Conservation (phyloP, 768 basidiomycete species). For the Pisolithus marmoratus region DNA sequence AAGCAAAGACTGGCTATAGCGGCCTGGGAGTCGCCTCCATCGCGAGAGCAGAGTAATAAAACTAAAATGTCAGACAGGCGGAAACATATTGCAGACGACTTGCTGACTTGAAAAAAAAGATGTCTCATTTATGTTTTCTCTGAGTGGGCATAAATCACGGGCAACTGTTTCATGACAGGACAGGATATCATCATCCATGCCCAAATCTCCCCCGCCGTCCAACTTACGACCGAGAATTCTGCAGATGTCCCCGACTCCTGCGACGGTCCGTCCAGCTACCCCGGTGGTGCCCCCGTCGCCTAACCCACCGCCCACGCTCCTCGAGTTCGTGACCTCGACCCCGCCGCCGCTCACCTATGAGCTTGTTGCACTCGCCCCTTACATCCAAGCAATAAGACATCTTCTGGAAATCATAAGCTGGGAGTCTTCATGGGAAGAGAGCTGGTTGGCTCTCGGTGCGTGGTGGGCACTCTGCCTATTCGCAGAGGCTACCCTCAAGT, state of each 20-base stretch:
- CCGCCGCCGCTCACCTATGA: constrained; percentile 57
- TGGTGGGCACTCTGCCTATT: constrained; percentile 82
- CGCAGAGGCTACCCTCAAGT: constrained; percentile 46
- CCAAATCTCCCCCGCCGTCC: background rate
- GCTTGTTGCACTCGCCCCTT: constrained; percentile 57
- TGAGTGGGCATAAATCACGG: background rate
- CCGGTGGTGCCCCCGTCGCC: constrained; percentile 1
- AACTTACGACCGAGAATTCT: constrained; percentile 10
- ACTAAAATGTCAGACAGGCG: too few species aligned
- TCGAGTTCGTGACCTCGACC: constrained; percentile 52
- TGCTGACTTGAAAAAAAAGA: too few species aligned
- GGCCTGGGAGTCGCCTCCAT: background rate
- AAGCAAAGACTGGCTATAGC: constrained; percentile 18
- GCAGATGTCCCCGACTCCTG: constrained; percentile 6
- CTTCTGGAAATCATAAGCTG: constrained; percentile 50
- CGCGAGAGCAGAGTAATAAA: too few species aligned
- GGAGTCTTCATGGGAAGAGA: constrained; percentile 51
- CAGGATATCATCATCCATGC: constrained; percentile 4
- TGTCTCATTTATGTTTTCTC: too few species aligned
- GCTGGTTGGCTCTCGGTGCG: constrained; percentile 56
- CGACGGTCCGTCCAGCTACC: constrained; percentile 1
- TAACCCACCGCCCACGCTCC: constrained; percentile 7
- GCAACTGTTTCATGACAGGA: too few species aligned
- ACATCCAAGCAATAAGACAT: constrained; percentile 39
- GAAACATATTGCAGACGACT: too few species aligned